Base-by-base conservation (phyloP, 805 yeast species). In the Lipomyces kockii region DNA sequence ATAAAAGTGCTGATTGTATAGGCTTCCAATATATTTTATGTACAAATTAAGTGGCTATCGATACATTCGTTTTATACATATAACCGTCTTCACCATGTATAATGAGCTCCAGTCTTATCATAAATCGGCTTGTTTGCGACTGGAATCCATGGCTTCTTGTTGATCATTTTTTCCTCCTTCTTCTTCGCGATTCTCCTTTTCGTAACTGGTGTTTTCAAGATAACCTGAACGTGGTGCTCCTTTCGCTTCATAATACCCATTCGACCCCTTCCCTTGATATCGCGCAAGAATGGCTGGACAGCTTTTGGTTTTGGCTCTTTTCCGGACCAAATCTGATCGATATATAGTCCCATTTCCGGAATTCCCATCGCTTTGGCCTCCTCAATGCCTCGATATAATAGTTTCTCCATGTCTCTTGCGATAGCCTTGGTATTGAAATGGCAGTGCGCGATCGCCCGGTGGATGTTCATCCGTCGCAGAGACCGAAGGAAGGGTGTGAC, bases 191-290 rank as follows among this genome's bases (percentile, higher is more conserved):
- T 75, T 78, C 97, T 84, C 68, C 80, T 77, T 74, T 82, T 80
- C 14, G 97, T 90, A 71, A 85, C 86, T 58, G 85, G 83, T 3
- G 91, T 84, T 77, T 87, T 89, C 66, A 94, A 81, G 66, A 94
- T 83, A 57, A 91, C 90, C 80, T 89, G 87, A 39, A 93, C 86
- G 78, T 94, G 97, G 62, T 92, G 87, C 77, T 85, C 89, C 68
- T 90, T 87, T 75, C 91, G 95, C 39, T 83, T 84, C 61, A 90
- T 84, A 65, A 90, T 79, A 76, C 98, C 98, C 25, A 85, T 83
- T 78, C 97, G 86, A 71, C 97, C 97, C 81, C 98, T 87, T 71
- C 95, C 97, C 81, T 92, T 92, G 76, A 84, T 83, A 73, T 94
- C 97, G 9, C 87, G 78, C 77, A 95, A 85, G 77, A 86, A 88